Conservation (phyloP, 208 protist species). For the Crithidia fasciculata region DNA sequence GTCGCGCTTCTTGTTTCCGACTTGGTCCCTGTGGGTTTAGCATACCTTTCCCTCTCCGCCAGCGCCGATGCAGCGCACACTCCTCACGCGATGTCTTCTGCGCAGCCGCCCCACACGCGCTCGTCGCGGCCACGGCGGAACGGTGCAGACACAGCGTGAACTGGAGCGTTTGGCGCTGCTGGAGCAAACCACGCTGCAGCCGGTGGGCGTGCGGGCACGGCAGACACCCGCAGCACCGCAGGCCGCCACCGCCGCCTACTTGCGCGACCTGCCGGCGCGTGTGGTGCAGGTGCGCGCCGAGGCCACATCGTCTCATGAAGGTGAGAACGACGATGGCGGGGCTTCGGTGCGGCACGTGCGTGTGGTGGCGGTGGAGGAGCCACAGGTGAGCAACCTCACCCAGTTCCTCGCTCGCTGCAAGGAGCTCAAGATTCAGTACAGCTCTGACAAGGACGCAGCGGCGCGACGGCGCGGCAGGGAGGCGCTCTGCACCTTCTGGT, state of each 20-base stretch:
- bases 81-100: not conserved
- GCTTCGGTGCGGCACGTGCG: not conserved
- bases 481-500: conserved; percentile 62
- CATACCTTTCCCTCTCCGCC: conserved; percentile 5
- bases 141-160: conserved; percentile 17
- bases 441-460: conserved; percentile 26
- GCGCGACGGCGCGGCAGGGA: conserved; percentile 47
- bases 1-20: too few species aligned
- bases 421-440: conserved; percentile 45
- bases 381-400: conserved; percentile 45
- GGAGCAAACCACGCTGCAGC: conserved; percentile 29
- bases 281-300: conserved; percentile 14
- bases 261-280: conserved; percentile 32
- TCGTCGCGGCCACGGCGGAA: conserved; percentile 43
- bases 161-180: conserved; percentile 38
- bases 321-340: not conserved
- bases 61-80: conserved; percentile 2
- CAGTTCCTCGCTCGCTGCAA: conserved; percentile 73
- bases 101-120: conserved; percentile 5
- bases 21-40: too few species aligned
- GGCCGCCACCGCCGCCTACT: conserved; percentile 20
- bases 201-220: conserved; percentile 1
- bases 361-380: not conserved
- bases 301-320: too few species aligned
- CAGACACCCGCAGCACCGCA: not conserved